Evolutionary conservation across 495 filamentous ascomycete species (phyloP).

Genomic region (Penicillium steckii): DNA sequence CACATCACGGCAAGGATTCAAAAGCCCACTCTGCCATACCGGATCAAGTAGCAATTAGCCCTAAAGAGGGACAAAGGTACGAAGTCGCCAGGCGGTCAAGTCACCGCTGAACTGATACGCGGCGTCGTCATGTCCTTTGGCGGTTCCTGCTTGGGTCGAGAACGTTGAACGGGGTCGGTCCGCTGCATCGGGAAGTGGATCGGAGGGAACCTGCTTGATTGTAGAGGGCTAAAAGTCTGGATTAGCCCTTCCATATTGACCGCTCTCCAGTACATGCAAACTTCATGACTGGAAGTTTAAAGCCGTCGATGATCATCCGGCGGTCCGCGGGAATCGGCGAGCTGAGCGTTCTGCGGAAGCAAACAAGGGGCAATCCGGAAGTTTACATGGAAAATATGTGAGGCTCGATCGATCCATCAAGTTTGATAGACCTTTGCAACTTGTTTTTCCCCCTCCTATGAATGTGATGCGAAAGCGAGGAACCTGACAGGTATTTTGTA

Average conservation of each 20-base stretch:
- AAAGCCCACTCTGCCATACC: not conserved
- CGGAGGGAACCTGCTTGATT: constrained; percentile 3
- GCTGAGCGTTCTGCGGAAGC: constrained; percentile 1
- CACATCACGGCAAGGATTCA: constrained; percentile 10
- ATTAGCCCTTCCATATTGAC: constrained; percentile 7
- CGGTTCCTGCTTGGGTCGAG: constrained; percentile 26
- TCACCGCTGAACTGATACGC: constrained; percentile 22
- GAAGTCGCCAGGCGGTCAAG: constrained; percentile 28
- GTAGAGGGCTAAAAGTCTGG: constrained; percentile 8
- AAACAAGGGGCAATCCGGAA: constrained; percentile 2
- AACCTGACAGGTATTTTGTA: not conserved
- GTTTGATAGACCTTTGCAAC: too few species aligned
- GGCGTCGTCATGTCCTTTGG: constrained; percentile 11
- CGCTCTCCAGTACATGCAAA: constrained; percentile 7
- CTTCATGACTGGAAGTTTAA: constrained; percentile 12
- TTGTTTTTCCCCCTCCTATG: too few species aligned
- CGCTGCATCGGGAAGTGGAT: constrained; percentile 37
- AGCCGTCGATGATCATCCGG: constrained; percentile 25
- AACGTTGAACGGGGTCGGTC: constrained; percentile 33
- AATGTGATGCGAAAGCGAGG: not conserved
- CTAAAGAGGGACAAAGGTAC: constrained; percentile 1
- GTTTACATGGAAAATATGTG: not conserved
- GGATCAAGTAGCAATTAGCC: not conserved
- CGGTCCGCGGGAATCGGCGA: constrained; percentile 1
- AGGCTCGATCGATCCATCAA: not conserved